phyloP scores from a whole-genome alignment of 306 rosid genomes.

The Cucurbita argyrosperma region DNA sequence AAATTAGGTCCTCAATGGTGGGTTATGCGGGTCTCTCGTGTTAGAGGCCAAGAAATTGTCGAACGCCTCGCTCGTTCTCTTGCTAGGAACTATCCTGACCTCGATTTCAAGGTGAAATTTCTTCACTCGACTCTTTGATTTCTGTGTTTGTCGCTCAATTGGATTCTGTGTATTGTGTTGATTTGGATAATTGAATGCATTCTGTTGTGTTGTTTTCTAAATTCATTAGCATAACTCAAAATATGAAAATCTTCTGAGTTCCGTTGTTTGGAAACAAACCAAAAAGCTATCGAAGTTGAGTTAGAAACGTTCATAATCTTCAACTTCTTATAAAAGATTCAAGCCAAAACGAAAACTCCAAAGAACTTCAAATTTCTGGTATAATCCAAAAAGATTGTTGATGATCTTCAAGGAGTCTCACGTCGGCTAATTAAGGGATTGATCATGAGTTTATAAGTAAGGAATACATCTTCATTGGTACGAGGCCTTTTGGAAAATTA shows the following conservation, averaged over 20 bases:
- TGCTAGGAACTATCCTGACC: constrained; percentile 39
- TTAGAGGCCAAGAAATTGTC: constrained; percentile 37
- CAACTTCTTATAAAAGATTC: too few relatives aligned
- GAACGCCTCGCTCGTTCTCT: constrained; percentile 54
- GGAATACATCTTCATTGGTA: too few relatives aligned
- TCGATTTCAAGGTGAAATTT: constrained; percentile 39
- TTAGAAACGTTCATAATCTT: too few relatives aligned
- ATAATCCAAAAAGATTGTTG: too few relatives aligned
- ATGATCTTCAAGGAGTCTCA: too few relatives aligned
- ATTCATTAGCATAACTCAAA: not conserved
- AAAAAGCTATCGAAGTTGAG: too few relatives aligned
- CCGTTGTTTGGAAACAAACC: not conserved
- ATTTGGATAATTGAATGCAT: not conserved
- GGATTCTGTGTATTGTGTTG: not conserved
- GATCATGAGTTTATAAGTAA: too few relatives aligned
- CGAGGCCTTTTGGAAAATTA: too few relatives aligned
- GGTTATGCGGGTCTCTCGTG: constrained; percentile 45
- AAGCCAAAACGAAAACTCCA: too few relatives aligned
- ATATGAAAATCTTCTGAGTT: not conserved
- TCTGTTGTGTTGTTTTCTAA: not conserved
- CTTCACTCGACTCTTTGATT: not conserved
- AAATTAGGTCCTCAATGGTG: constrained; percentile 79
- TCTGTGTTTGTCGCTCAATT: not conserved
- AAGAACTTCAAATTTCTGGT: too few relatives aligned
- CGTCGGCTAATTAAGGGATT: too few relatives aligned